Evolutionary conservation across 768 basidiomycete species (phyloP).

Genomic region (Collybiopsis luxurians): DNA sequence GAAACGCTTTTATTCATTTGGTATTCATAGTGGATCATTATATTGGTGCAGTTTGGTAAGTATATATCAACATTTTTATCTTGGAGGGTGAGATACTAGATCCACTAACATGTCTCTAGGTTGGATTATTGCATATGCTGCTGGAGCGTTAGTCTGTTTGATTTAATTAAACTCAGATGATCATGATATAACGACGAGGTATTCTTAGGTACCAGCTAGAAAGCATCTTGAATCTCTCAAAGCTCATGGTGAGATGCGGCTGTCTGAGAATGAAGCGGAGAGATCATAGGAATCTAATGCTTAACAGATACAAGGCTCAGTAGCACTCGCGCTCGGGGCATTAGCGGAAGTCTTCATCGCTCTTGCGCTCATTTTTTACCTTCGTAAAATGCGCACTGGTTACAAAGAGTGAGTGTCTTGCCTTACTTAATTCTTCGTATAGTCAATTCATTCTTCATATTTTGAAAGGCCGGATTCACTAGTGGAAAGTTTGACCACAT

Average conservation of each 20-base stretch:
- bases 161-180: too few relatives aligned
- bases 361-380: constrained; percentile 52
- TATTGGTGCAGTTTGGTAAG: background rate
- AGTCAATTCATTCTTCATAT: too few relatives aligned
- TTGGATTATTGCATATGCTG: background rate
- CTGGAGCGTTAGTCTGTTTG: background rate
- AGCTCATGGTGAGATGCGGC: too few relatives aligned
- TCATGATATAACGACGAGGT: background rate
- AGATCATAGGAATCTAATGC: background rate
- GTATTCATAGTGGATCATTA: background rate
- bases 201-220: background rate
- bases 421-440: too few relatives aligned
- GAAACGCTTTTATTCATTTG: background rate
- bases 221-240: background rate
- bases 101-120: too few relatives aligned
- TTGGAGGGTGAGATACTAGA: too few relatives aligned
- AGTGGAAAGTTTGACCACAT: constrained; percentile 52
- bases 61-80: too few relatives aligned
- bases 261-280: too few relatives aligned
- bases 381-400: constrained; percentile 54
- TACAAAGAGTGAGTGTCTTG: constrained; percentile 36
- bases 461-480: constrained; percentile 48
- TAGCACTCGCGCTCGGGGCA: constrained; percentile 52
- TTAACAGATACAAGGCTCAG: constrained; percentile 44
- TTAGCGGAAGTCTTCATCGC: constrained; percentile 60